Conservation (phyloP, 148 eudicot genomes). For the Bassia scoparia region DNA sequence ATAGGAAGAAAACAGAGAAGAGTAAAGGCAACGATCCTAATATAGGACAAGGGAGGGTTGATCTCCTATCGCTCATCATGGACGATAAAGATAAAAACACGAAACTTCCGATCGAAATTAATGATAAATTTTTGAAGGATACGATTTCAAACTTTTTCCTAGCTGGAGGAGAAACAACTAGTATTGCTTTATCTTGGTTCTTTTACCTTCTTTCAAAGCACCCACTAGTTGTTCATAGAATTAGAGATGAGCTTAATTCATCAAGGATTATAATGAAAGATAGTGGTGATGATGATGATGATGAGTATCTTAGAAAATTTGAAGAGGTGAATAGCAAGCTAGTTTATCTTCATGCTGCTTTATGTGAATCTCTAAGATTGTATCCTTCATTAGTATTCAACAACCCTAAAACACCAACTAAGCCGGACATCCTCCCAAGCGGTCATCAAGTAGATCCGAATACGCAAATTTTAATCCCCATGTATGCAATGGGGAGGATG, state of each 20-base stretch:
- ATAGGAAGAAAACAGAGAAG: constrained; percentile 24
- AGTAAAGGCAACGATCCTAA: too few relatives aligned
- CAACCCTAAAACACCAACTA: constrained; percentile 31
- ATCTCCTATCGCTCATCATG: constrained; percentile 40
- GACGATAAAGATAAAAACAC: constrained; percentile 14
- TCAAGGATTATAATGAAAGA: neutral
- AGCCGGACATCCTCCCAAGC: constrained; percentile 37
- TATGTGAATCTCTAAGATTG: constrained; percentile 45
- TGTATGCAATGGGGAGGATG: constrained; percentile 47
- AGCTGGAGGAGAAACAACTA: constrained; percentile 43
- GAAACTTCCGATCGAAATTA: neutral
- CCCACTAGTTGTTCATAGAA: constrained; percentile 29
- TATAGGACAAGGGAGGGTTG: neutral
- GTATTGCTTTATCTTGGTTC: constrained; percentile 42
- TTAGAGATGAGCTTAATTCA: constrained; percentile 34
- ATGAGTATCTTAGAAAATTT: neutral
- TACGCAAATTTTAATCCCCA: constrained; percentile 27
- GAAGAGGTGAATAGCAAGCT: constrained; percentile 28
- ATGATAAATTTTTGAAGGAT: constrained; percentile 26
- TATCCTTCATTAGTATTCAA: constrained; percentile 45
- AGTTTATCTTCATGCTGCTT: constrained; percentile 41
- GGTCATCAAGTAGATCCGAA: constrained; percentile 39
- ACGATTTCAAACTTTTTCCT: constrained; percentile 19
- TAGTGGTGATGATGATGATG: neutral
- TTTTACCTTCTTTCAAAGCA: constrained; percentile 35